Evolutionary conservation across 176 grass and related monocot genomes (phyloP), one percentile per base, ranked within the genome.

Genomic region (Tillandsia leiboldiana): DNA sequence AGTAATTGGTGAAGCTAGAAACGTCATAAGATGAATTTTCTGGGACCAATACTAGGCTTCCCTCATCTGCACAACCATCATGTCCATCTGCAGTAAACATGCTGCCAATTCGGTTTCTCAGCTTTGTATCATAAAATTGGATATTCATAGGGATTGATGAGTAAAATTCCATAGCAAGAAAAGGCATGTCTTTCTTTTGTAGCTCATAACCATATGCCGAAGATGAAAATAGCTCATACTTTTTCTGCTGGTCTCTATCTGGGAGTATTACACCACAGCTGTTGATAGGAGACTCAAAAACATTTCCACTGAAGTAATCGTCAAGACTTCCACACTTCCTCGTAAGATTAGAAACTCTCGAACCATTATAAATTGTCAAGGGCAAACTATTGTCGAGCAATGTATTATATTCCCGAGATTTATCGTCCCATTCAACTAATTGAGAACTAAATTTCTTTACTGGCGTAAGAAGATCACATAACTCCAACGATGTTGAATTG

Each of bases 131-230:
- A 75, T 71, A 49, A 69, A 71, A 51, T 18, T 84, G 71, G 67
- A 72, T 49, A 65, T 66, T 66, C 42, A 33, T 1, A 18, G 67
- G 63, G 50, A 68, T 51, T 1, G 75, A 75, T 58, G 67, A 29
- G 82, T 75, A 81, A 58, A 78, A 52, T 14, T 81, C 67, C 66
- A 52, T 59, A 26, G 51, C 66, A 18, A 69, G 61, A 51, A 68
- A 63, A 51, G 56, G 15, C 11, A 47, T 20, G 23, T 11, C 68
- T 23, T 68, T 71, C 71, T 29, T 67, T 74, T 75, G 68, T 51
- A 69, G 71, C 53, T 79, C 67, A 88, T 68, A 84, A 71, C 50
- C 49, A 58, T 54, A 47, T 50, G 62, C 70, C 72, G 78, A 58
- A 71, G 59, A 73, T 53, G 65, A 73, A 70, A 66, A 70, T 3